These are phyloP conservation scores for California macrophylla DNA, from an alignment of 441 rosid genomes.

Conservation along the genomic window DNA sequence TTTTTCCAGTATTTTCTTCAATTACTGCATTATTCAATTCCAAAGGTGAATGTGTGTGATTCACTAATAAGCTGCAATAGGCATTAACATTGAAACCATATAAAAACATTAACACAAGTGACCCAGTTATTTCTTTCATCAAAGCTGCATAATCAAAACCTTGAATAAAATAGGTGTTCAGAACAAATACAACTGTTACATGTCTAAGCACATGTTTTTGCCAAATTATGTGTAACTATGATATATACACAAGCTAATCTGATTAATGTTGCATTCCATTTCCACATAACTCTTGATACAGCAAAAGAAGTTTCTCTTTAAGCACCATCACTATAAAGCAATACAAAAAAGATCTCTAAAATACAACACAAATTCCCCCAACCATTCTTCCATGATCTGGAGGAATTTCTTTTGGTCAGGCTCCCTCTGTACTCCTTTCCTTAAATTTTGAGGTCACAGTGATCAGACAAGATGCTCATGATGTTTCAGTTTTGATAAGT, in stretches of 20 bases:
- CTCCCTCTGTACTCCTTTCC: not conserved
- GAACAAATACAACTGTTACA: not conserved
- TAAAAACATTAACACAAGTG: not conserved
- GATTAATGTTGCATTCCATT: not conserved
- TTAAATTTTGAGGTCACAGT: not conserved
- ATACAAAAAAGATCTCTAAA: not conserved
- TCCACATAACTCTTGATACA: constrained; percentile 11
- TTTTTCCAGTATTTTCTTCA: not conserved
- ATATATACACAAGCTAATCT: constrained; percentile 10
- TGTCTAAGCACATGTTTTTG: not conserved
- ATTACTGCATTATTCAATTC: not conserved
- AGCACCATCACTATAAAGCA: not conserved
- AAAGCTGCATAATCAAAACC: not conserved
- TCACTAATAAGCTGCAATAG: no score
- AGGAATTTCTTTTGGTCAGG: not conserved
- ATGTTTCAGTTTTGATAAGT: not conserved
- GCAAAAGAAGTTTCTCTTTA: constrained; percentile 1
- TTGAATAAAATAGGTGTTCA: not conserved
- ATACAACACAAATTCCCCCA: constrained; percentile 6
- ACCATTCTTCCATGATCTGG: not conserved
- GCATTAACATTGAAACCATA: not conserved
- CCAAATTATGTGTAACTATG: not conserved
- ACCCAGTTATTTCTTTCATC: not conserved
- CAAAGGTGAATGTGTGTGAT: no score
- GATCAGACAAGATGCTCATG: constrained; percentile 10